A percentile compares a stretch with the other conserved stretches of the same genome.
phyloP scores from a whole-genome alignment of 108 stramenopile genomes.

The Pinguiococcus pyrenoidosus region DNA sequence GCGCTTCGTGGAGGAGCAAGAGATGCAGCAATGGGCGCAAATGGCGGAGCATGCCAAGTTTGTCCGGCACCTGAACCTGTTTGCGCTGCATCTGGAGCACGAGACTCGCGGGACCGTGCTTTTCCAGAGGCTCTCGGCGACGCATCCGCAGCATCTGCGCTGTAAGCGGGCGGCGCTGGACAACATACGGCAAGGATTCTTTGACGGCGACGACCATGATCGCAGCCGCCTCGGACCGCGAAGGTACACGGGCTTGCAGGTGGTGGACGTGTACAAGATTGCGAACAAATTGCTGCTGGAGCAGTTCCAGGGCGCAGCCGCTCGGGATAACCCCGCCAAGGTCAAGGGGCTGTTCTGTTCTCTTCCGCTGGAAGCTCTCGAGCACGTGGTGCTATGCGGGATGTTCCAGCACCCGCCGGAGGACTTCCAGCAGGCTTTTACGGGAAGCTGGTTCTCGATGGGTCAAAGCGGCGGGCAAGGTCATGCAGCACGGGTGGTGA shows the following conservation, averaged over 20 bases:
- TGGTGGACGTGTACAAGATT: slow-evolving; percentile 32
- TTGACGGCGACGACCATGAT: slow-evolving; percentile 6
- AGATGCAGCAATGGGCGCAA: no score
- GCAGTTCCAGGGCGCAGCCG: slow-evolving; percentile 18
- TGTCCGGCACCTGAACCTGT: not conserved
- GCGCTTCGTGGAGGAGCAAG: no score
- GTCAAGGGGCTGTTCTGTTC: slow-evolving; percentile 37
- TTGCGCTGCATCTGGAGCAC: slow-evolving; percentile 15
- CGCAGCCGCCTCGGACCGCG: no score
- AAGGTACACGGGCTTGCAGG: slow-evolving; percentile 18
- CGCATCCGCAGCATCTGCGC: slow-evolving; percentile 28
- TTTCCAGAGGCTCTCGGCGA: slow-evolving; percentile 16
- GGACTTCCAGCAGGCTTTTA: no score
- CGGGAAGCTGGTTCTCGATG: not conserved
- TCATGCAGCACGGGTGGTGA: no score
- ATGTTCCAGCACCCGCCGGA: no score
- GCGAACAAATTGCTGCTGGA: slow-evolving; percentile 10
- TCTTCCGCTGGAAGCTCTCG: slow-evolving; percentile 19
- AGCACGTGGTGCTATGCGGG: slow-evolving; percentile 20
- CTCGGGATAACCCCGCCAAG: slow-evolving; percentile 12
- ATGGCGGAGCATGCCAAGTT: no score
- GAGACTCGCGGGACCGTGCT: slow-evolving; percentile 21
- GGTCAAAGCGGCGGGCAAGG: no score
- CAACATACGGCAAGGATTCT: slow-evolving; percentile 29
- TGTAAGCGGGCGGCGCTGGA: slow-evolving; percentile 32